phyloP scores from a whole-genome alignment of 2,329 filamentous ascomycete genomes.

The Paraphaeosphaeria minitans region DNA sequence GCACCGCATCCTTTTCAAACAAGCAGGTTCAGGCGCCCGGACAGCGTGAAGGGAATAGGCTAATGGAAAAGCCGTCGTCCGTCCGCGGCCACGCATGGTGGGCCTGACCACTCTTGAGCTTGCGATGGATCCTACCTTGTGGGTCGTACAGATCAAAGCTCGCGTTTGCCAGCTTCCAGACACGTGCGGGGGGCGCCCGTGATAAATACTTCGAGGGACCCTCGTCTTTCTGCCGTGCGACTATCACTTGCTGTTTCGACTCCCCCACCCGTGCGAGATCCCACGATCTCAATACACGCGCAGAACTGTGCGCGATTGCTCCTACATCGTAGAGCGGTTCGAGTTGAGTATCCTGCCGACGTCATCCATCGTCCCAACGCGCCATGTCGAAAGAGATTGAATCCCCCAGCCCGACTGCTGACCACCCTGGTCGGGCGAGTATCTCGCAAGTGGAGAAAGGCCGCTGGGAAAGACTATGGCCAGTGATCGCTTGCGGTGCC shows the following conservation, averaged over 20 bases:
- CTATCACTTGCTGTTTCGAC: not conserved
- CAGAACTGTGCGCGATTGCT: not conserved
- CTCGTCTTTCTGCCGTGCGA: not conserved
- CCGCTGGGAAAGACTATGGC: slow-evolving; percentile 60
- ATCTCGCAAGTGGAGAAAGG: slow-evolving; percentile 39
- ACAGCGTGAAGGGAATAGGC: not conserved
- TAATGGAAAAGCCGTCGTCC: not conserved
- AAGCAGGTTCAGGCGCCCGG: slow-evolving; percentile 8
- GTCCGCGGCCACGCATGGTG: not conserved
- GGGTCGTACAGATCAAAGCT: slow-evolving; percentile 4
- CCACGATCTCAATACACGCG: not conserved
- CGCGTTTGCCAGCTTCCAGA: slow-evolving; percentile 4
- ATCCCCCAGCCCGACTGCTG: slow-evolving; percentile 14
- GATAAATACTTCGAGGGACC: slow-evolving; percentile 8
- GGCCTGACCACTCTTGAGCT: not conserved
- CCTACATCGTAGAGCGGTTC: not conserved
- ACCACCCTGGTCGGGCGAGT: slow-evolving; percentile 29
- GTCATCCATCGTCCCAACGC: slow-evolving; percentile 18
- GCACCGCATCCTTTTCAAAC: not conserved
- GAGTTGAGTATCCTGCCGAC: not conserved
- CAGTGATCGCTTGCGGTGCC: slow-evolving; percentile 85
- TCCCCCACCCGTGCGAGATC: not conserved
- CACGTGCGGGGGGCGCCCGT: slow-evolving; percentile 5
- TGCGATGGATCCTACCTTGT: not conserved
- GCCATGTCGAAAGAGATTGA: slow-evolving; percentile 22